Evolutionary conservation across 192 early-diverging fungal species (phyloP).

Genomic region (Mortierella antarctica): DNA sequence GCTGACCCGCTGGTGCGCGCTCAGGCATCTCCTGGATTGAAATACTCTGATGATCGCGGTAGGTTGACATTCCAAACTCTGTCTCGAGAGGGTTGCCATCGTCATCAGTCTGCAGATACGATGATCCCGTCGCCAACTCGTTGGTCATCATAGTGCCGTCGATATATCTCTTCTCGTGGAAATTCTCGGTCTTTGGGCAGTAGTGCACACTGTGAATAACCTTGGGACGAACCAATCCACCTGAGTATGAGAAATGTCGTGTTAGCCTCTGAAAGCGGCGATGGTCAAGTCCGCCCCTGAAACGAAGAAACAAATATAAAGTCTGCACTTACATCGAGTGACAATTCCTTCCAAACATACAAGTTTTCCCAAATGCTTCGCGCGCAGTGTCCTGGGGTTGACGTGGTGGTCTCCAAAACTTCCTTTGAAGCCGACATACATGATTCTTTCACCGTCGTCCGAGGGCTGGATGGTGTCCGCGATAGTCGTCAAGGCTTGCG

Average conservation of each 20-base stretch:
- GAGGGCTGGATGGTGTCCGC: slow-evolving; percentile 53
- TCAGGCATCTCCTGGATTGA: slow-evolving; percentile 99
- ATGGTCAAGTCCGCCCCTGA: background rate
- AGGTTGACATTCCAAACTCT: slow-evolving; percentile 91
- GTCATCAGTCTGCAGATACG: slow-evolving; percentile 96
- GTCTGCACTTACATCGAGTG: slow-evolving; percentile 80
- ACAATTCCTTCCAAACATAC: slow-evolving; percentile 98
- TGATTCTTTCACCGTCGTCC: slow-evolving; percentile 54
- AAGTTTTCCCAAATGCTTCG: slow-evolving; percentile 84
- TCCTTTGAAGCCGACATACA: slow-evolving; percentile 89
- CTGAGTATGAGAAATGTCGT: slow-evolving; percentile 45
- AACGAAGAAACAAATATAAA: background rate
- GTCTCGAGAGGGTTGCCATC: slow-evolving; percentile 92
- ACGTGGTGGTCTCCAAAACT: slow-evolving; percentile 91
- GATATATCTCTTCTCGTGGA: slow-evolving; percentile 85
- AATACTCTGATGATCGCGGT: slow-evolving; percentile 93
- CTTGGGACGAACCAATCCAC: slow-evolving; percentile 96
- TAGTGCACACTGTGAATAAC: slow-evolving; percentile 93
- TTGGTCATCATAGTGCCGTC: slow-evolving; percentile 87
- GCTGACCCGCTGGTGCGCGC: slow-evolving; percentile 91
- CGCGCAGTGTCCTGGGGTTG: slow-evolving; percentile 86
- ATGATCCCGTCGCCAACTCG: slow-evolving; percentile 75
- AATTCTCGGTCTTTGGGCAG: slow-evolving; percentile 83
- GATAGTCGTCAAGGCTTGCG: slow-evolving; percentile 78
- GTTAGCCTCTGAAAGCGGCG: background rate